Conservation (phyloP, 2,329 filamentous ascomycete species). For the Penicillium sp. region DNA sequence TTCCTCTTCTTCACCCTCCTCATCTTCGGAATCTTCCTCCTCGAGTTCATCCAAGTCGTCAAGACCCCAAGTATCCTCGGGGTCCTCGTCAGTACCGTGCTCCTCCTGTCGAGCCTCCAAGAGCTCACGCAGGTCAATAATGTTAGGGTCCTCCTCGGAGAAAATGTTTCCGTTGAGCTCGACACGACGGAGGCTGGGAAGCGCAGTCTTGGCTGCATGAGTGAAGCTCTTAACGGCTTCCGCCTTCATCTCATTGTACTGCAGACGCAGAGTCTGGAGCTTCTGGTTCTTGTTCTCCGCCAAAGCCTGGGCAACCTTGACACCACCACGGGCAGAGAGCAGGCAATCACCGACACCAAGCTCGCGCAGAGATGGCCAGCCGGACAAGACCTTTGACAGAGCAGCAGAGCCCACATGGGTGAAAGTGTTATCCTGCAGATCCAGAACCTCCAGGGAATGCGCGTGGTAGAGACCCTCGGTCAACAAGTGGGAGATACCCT, state of each 20-base stretch:
- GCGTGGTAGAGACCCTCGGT: conserved; percentile 73
- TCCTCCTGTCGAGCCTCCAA: conserved; percentile 77
- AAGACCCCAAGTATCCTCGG: conserved; percentile 79
- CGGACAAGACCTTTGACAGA: conserved; percentile 69
- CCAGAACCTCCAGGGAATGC: conserved; percentile 68
- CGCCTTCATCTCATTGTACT: conserved; percentile 91
- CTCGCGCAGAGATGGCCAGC: conserved; percentile 75
- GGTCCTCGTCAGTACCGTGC: conserved; percentile 56
- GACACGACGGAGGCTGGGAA: conserved; percentile 77
- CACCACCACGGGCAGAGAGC: conserved; percentile 71
- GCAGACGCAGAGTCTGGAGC: conserved; percentile 76
- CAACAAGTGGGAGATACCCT: conserved; percentile 81
- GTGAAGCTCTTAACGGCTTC: conserved; percentile 70
- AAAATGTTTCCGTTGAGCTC: conserved; percentile 98
- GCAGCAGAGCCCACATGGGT: conserved; percentile 76
- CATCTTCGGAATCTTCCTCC: conserved; percentile 66
- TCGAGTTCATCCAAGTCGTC: conserved; percentile 86
- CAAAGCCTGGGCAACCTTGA: conserved; percentile 71
- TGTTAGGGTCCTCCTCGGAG: conserved; percentile 72
- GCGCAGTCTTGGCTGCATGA: conserved; percentile 61
- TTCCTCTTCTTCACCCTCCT: conserved; percentile 68
- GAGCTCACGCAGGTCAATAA: conserved; percentile 66
- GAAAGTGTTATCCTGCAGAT: conserved; percentile 98
- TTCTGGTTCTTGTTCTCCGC: conserved; percentile 72
- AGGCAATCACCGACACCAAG: conserved; percentile 87